Conservation (phyloP, 371 early-diverging fungal genomes). For the Coemansia sp. region DNA sequence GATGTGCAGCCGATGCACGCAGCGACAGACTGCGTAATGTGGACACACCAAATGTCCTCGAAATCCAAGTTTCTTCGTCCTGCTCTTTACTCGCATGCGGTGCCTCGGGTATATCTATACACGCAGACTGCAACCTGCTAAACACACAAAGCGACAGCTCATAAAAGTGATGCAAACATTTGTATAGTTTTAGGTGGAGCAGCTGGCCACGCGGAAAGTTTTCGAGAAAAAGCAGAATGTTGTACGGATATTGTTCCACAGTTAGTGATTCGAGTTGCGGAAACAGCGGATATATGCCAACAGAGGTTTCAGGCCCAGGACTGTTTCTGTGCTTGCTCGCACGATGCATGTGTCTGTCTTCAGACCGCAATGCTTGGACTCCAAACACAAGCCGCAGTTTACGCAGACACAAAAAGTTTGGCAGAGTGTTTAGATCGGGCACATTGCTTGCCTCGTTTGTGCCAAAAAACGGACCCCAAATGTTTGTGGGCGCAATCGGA, state of each 20-base stretch:
- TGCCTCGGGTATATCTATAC: constrained; percentile 12
- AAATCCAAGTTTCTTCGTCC: constrained; percentile 16
- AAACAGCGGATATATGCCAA: constrained; percentile 16
- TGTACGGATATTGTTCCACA: constrained; percentile 20
- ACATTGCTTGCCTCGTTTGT: neutral
- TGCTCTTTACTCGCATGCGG: constrained; percentile 2
- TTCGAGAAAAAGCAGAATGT: constrained; percentile 28
- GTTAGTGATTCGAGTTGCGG: constrained; percentile 19
- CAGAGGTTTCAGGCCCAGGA: neutral
- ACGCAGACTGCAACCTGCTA: neutral
- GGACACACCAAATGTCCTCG: neutral
- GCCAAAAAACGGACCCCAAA: constrained; percentile 28
- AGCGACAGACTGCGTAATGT: constrained; percentile 11
- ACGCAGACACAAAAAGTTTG: constrained; percentile 14
- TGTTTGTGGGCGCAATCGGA: constrained; percentile 18
- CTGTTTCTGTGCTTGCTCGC: constrained; percentile 1
- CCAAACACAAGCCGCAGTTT: constrained; percentile 20
- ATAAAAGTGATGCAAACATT: constrained; percentile 15
- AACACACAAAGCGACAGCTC: constrained; percentile 14
- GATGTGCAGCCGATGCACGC: neutral
- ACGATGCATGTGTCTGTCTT: neutral
- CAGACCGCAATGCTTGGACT: neutral
- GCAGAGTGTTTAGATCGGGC: neutral
- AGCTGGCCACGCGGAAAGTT: constrained; percentile 36
- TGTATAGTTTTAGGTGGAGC: constrained; percentile 9